Conservation (phyloP, 768 basidiomycete genomes). For the Amanita phalloides region DNA sequence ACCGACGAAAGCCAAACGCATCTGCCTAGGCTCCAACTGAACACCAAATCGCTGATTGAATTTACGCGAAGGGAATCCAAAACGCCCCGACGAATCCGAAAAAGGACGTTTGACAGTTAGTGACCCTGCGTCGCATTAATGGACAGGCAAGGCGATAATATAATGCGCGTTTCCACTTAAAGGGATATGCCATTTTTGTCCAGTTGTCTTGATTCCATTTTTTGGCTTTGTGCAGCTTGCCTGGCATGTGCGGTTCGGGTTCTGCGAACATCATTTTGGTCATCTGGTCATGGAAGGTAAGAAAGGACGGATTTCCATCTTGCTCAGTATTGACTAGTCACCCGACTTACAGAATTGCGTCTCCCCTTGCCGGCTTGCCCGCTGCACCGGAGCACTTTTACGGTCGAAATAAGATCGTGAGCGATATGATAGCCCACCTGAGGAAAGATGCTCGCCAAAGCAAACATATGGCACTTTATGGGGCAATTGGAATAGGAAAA, state of each 20-base stretch:
- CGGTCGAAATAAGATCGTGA: not conserved
- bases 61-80: no score
- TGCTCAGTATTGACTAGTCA: not conserved
- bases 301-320: not conserved
- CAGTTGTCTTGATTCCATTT: not conserved
- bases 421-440: not conserved
- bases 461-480: not conserved
- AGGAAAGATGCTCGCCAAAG: not conserved
- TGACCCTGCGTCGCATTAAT: no score
- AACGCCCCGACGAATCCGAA: no score
- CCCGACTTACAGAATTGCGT: not conserved
- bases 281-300: not conserved
- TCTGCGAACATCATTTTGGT: not conserved
- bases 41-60: no score
- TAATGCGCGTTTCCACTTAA: no score
- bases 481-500: not conserved
- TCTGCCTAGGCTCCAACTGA: no score
- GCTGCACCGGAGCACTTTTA: not conserved
- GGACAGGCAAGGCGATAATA: no score
- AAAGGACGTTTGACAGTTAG: no score
- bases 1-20: no score
- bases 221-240: not conserved
- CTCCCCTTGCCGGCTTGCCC: not conserved
- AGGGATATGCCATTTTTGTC: no score
- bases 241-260: not conserved